These are phyloP conservation scores for Stagonosporopsis rhizophila DNA, from an alignment of 2,329 filamentous ascomycete species.

Conservation along the genomic window DNA sequence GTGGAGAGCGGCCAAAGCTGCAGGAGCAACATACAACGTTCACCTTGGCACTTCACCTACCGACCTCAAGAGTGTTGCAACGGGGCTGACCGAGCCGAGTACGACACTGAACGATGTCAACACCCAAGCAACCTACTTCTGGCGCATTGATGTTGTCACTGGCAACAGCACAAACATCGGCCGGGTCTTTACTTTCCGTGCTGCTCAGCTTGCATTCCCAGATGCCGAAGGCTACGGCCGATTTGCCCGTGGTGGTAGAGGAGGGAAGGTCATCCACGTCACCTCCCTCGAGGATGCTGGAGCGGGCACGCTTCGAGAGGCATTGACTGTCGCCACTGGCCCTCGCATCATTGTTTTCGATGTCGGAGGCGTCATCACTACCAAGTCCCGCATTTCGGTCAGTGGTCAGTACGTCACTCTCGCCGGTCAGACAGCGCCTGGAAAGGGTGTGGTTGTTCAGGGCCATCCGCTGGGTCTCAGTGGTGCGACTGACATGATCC, in stretches of 20 bases:
- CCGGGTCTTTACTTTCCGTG: constrained; percentile 40
- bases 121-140: constrained; percentile 38
- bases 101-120: constrained; percentile 16
- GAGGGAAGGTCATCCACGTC: constrained; percentile 49
- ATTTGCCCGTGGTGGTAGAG: constrained; percentile 47
- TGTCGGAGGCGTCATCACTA: constrained; percentile 28
- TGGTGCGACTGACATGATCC: constrained; percentile 39
- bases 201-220: constrained; percentile 48
- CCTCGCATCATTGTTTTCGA: constrained; percentile 29
- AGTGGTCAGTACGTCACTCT: constrained; percentile 26
- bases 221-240: constrained; percentile 50
- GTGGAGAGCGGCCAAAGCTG: constrained; percentile 32
- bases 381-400: constrained; percentile 25
- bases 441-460: constrained; percentile 34
- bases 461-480: constrained; percentile 43
- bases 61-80: constrained; percentile 16
- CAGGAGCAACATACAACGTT: constrained; percentile 31
- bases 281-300: constrained; percentile 47
- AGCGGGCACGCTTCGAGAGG: constrained; percentile 47
- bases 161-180: constrained; percentile 27
- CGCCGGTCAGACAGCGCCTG: constrained; percentile 29
- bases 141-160: constrained; percentile 41
- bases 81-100: constrained; percentile 6
- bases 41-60: constrained; percentile 30
- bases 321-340: constrained; percentile 36